A percentile compares a stretch with the other conserved stretches of the same genome.
phyloP scores from a whole-genome alignment of 768 basidiomycete species.

The Leccinum subgranulosum region DNA sequence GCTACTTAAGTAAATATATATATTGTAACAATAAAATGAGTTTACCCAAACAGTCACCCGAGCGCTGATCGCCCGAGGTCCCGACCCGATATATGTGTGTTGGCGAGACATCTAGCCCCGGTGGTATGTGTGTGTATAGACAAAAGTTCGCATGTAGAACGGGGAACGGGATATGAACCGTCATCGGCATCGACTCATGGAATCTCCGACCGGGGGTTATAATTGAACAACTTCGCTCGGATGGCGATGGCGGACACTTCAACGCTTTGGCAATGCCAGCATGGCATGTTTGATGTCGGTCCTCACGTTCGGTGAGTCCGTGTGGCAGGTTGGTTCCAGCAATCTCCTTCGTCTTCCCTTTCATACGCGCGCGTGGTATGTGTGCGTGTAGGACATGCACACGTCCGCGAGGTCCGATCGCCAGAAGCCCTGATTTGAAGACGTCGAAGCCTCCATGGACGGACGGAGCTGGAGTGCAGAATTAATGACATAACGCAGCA shows the following conservation, averaged over 20 bases:
- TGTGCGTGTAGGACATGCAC: neutral
- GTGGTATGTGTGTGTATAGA: neutral
- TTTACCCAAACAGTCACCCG: slow-evolving; percentile 3
- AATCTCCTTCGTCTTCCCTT: neutral
- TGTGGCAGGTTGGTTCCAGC: neutral
- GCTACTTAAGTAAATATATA: neutral
- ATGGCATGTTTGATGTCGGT: neutral
- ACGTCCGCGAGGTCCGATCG: slow-evolving; percentile 15
- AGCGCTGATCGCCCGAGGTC: slow-evolving; percentile 15
- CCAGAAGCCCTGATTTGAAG: slow-evolving; percentile 3
- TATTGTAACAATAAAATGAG: neutral
- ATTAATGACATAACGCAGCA: neutral
- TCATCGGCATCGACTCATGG: neutral
- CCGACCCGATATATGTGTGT: slow-evolving; percentile 17
- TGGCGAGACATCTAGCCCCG: neutral
- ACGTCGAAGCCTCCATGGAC: neutral
- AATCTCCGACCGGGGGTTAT: neutral
- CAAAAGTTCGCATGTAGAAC: neutral
- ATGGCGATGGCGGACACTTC: neutral
- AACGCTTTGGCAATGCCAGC: neutral
- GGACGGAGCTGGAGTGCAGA: neutral
- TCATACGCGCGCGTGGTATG: neutral
- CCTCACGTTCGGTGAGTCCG: neutral
- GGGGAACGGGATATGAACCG: too few species aligned
- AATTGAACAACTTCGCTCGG: neutral